Evolutionary conservation across 169 alveolate genomes (phyloP).

Genomic region (Babesia microti): DNA sequence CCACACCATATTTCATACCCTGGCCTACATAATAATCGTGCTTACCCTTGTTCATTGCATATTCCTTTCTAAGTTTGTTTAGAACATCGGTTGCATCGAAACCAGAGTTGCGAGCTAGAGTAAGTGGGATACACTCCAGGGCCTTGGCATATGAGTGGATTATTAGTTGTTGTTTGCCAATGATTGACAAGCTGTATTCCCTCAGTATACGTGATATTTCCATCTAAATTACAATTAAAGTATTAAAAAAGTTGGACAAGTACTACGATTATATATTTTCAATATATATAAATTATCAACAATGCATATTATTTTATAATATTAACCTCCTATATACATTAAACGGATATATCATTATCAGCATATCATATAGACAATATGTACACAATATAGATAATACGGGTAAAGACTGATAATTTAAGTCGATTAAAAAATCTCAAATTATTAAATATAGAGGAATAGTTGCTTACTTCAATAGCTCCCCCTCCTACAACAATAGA

Average conservation of each 20-base stretch:
- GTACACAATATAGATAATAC: no score
- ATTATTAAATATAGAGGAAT: no score
- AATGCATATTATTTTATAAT: no score
- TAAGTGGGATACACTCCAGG: slow-evolving; percentile 88
- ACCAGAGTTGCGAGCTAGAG: slow-evolving; percentile 94
- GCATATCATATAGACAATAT: no score
- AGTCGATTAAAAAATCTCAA: no score
- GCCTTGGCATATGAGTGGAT: slow-evolving; percentile 89
- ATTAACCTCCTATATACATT: no score
- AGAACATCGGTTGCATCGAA: slow-evolving; percentile 85
- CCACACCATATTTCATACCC: slow-evolving; percentile 85
- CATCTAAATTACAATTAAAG: no score
- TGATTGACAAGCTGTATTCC: slow-evolving; percentile 55
- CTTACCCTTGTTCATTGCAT: slow-evolving; percentile 54
- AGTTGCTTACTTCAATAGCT: slow-evolving; percentile 83
- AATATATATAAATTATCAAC: no score
- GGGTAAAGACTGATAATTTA: no score
- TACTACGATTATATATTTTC: no score
- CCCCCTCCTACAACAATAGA: slow-evolving; percentile 96
- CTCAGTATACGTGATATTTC: slow-evolving; percentile 45
- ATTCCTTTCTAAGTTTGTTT: slow-evolving; percentile 84
- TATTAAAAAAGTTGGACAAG: no score
- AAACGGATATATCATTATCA: no score
- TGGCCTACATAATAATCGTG: not conserved
- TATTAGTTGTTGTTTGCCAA: slow-evolving; percentile 86